A percentile compares a stretch with the other conserved stretches of the same genome.
These are phyloP conservation scores for Ogataea ganodermae DNA, from an alignment of 805 yeast species.

Conservation along the genomic window DNA sequence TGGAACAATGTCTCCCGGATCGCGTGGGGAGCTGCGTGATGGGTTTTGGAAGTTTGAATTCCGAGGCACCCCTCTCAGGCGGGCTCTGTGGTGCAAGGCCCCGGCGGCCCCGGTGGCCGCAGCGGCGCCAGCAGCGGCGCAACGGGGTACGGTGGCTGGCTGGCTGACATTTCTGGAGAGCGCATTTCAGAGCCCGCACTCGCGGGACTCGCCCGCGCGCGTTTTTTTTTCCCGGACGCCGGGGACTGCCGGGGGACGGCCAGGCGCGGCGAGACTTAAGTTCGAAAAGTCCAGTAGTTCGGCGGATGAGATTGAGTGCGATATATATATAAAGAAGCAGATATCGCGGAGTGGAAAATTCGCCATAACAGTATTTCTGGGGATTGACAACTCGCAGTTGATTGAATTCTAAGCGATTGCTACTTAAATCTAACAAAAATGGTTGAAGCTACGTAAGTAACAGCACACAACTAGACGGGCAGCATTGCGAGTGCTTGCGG, in stretches of 20 bases:
- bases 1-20: constrained; percentile 9
- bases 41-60: not conserved
- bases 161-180: not conserved
- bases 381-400: constrained; percentile 5
- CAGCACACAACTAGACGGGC: not conserved
- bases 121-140: too few relatives aligned
- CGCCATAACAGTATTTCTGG: not conserved
- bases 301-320: not conserved
- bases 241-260: constrained; percentile 2
- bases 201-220: not conserved
- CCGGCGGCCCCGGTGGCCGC: not conserved
- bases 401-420: constrained; percentile 3
- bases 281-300: constrained; percentile 6
- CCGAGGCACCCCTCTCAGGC: too few relatives aligned
- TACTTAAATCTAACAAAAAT: constrained; percentile 9
- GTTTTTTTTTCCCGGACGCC: constrained; percentile 1
- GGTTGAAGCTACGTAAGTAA: constrained; percentile 21
- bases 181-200: too few relatives aligned
- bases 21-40: not conserved
- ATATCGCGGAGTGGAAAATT: constrained; percentile 5
- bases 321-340: constrained; percentile 1
- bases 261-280: constrained; percentile 2
- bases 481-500: too few relatives aligned
- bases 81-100: too few relatives aligned
- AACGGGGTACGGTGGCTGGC: not conserved